Evolutionary conservation across 805 yeast species (phyloP).

Genomic region (Ogataea populi-albae): DNA sequence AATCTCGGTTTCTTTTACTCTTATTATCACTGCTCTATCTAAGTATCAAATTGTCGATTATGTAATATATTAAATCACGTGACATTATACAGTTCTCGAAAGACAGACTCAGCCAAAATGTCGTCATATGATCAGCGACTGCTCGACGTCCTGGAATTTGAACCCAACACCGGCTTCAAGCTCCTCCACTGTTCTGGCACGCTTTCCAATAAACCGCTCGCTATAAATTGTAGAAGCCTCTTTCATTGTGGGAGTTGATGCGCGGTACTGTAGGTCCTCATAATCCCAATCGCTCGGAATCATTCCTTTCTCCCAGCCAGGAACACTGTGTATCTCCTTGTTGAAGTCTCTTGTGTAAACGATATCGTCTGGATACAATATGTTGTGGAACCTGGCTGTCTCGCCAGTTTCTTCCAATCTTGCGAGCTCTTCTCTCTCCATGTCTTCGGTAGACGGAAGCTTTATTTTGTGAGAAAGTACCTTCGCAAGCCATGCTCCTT

Average conservation of each 20-base stretch:
- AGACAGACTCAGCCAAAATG: no score
- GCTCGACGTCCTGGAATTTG: constrained; percentile 12
- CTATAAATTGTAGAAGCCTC: constrained; percentile 44
- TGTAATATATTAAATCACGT: no score
- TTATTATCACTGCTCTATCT: no score
- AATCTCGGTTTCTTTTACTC: no score
- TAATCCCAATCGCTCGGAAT: constrained; percentile 53
- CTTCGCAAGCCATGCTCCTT: constrained; percentile 64
- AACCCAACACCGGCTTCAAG: constrained; percentile 13
- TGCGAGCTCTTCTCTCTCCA: constrained; percentile 41
- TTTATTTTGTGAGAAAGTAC: constrained; percentile 54
- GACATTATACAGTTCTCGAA: no score
- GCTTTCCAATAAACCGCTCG: constrained; percentile 35
- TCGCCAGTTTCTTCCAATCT: constrained; percentile 43
- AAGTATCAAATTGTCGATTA: no score
- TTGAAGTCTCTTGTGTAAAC: constrained; percentile 47
- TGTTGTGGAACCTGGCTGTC: constrained; percentile 46
- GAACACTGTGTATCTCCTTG: constrained; percentile 26
- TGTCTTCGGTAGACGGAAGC: constrained; percentile 48
- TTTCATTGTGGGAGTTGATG: constrained; percentile 42
- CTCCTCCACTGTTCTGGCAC: constrained; percentile 10
- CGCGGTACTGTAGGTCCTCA: constrained; percentile 41
- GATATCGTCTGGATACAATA: constrained; percentile 56
- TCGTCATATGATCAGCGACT: constrained; percentile 6
- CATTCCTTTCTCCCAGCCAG: constrained; percentile 40